A percentile compares a stretch with the other conserved stretches of the same genome.
phyloP scores from a whole-genome alignment of 2,329 filamentous ascomycete genomes.

The Monosporascus sp. region DNA sequence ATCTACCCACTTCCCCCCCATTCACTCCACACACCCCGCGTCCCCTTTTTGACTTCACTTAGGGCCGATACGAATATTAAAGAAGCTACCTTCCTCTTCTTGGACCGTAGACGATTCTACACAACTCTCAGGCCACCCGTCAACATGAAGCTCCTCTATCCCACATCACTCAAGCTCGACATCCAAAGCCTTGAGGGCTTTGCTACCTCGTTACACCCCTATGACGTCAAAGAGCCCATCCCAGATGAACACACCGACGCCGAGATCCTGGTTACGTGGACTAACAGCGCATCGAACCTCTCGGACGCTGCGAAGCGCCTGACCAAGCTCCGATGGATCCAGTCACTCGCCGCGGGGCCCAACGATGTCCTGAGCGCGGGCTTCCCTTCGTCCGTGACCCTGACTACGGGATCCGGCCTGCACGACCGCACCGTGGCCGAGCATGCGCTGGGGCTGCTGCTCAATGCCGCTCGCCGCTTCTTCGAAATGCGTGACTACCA shows the following conservation, averaged over 20 bases:
- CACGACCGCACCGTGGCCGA: slow-evolving; percentile 62
- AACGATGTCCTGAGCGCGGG: slow-evolving; percentile 60
- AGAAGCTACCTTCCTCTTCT: background rate
- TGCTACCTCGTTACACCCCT: slow-evolving; percentile 50
- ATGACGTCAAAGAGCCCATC: slow-evolving; percentile 52
- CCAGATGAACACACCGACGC: slow-evolving; percentile 55
- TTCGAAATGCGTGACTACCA: slow-evolving; percentile 60
- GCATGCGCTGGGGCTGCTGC: slow-evolving; percentile 54
- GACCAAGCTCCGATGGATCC: slow-evolving; percentile 58
- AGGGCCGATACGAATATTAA: too few relatives aligned
- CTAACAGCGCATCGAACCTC: slow-evolving; percentile 53
- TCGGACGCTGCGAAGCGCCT: slow-evolving; percentile 49
- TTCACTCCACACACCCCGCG: background rate
- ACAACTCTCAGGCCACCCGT: background rate
- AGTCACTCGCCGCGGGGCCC: slow-evolving; percentile 60
- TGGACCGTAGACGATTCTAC: background rate
- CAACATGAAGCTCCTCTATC: slow-evolving; percentile 61
- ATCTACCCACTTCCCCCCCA: background rate
- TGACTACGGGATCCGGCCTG: slow-evolving; percentile 58
- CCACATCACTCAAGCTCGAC: slow-evolving; percentile 56
- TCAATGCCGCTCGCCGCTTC: slow-evolving; percentile 51
- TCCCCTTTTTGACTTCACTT: background rate
- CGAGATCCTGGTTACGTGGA: slow-evolving; percentile 56
- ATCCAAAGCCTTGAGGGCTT: slow-evolving; percentile 51
- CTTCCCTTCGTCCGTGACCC: slow-evolving; percentile 43